Evolutionary conservation across 2,329 filamentous ascomycete genomes (phyloP).

Genomic region (Neurospora crassa): DNA sequence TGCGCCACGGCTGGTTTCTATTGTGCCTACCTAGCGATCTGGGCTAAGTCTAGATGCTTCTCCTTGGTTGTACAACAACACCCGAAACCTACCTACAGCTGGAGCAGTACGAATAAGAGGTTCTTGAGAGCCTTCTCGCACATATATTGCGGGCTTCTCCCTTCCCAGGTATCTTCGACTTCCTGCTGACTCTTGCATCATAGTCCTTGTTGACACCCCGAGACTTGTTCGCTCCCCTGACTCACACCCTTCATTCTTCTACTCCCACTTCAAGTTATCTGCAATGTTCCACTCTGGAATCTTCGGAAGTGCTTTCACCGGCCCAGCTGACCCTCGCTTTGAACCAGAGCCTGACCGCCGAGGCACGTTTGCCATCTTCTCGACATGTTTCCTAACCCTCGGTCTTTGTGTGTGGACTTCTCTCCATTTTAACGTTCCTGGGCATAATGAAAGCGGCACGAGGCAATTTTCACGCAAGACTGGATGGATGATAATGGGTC

Average conservation of each 20-base stretch:
- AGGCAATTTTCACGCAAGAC: neutral
- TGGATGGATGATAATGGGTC: neutral
- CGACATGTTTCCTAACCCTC: neutral
- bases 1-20: too few relatives aligned
- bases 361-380: neutral
- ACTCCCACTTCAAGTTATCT: neutral
- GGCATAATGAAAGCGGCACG: neutral
- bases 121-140: neutral
- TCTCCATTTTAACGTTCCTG: neutral
- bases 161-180: neutral
- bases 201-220: neutral
- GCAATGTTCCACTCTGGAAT: neutral
- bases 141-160: neutral
- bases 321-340: neutral
- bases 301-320: slow-evolving; percentile 22
- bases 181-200: neutral
- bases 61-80: neutral
- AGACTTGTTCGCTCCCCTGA: neutral
- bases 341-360: neutral
- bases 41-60: neutral
- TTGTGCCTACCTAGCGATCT: neutral
- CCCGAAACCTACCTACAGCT: neutral
- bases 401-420: slow-evolving; percentile 1
- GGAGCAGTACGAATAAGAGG: neutral
- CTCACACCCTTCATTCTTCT: neutral